Percentiles rank a stretch among this genome's conserved stretches.
Conservation (phyloP, 345 rosid species). For the Garcia nutans region DNA sequence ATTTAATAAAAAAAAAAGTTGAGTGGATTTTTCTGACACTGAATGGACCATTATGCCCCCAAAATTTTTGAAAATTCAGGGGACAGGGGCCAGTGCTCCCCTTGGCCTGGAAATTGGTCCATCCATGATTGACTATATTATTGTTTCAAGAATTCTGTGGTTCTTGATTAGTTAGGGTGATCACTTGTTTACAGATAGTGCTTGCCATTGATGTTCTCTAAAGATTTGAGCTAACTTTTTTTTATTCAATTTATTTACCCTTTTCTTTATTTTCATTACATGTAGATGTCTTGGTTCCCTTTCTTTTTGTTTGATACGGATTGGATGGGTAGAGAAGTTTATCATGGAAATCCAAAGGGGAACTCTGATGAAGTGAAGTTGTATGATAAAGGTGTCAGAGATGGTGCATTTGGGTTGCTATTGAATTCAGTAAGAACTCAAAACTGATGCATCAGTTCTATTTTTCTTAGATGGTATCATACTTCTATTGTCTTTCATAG, state of each 20-base stretch:
- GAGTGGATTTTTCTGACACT: too few relatives aligned
- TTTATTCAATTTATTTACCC: neutral
- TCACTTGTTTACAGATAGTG: neutral
- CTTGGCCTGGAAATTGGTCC: too few relatives aligned
- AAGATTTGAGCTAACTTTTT: slow-evolving; percentile 10
- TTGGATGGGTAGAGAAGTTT: slow-evolving; percentile 99
- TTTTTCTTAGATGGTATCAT: slow-evolving; percentile 12
- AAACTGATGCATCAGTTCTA: slow-evolving; percentile 34
- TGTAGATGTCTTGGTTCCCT: slow-evolving; percentile 98
- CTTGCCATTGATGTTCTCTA: neutral
- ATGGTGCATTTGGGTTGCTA: slow-evolving; percentile 99
- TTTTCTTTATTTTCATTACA: slow-evolving; percentile 16
- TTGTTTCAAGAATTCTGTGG: neutral
- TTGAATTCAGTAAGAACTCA: slow-evolving; percentile 94
- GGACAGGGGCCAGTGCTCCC: too few relatives aligned
- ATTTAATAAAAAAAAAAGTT: too few relatives aligned
- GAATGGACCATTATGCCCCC: too few relatives aligned
- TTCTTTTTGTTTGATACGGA: slow-evolving; percentile 96
- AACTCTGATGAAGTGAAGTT: slow-evolving; percentile 47
- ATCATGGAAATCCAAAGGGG: slow-evolving; percentile 87
- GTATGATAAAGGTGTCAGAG: slow-evolving; percentile 86
- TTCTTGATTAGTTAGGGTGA: neutral
- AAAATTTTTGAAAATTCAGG: too few relatives aligned
- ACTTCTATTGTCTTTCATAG: neutral
- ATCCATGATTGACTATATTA: too few relatives aligned